These are phyloP conservation scores for Rhynchosporium agropyri DNA, from an alignment of 2,329 filamentous ascomycete species.

Conservation along the genomic window DNA sequence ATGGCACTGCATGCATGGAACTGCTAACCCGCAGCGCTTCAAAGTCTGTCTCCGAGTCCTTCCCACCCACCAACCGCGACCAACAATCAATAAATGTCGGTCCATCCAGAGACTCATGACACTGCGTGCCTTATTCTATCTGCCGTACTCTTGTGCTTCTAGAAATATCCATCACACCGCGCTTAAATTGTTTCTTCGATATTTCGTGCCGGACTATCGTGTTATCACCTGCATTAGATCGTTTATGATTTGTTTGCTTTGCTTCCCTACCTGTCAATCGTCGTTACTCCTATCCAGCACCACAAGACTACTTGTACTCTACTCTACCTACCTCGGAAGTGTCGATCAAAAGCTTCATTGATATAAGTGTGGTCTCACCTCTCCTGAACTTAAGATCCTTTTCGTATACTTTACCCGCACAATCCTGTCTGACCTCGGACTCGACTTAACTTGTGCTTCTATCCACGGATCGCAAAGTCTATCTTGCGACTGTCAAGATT, in stretches of 20 bases:
- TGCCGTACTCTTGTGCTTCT: slow-evolving; percentile 29
- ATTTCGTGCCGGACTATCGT: slow-evolving; percentile 30
- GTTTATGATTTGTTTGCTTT: slow-evolving; percentile 10
- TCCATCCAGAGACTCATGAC: background rate
- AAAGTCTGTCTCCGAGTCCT: background rate
- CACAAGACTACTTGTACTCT: slow-evolving; percentile 16
- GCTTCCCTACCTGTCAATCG: slow-evolving; percentile 23
- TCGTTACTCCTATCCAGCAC: slow-evolving; percentile 12
- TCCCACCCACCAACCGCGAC: slow-evolving; percentile 1
- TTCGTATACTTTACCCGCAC: slow-evolving; percentile 18
- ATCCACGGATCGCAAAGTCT: slow-evolving; percentile 2
- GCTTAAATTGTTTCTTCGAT: slow-evolving; percentile 34
- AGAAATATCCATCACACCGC: slow-evolving; percentile 36
- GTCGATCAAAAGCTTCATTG: slow-evolving; percentile 33
- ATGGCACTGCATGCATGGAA: slow-evolving; percentile 12
- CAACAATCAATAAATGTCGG: slow-evolving; percentile 20
- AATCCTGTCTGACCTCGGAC: slow-evolving; percentile 7
- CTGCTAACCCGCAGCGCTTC: slow-evolving; percentile 23
- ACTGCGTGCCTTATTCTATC: slow-evolving; percentile 8
- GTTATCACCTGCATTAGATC: slow-evolving; percentile 38
- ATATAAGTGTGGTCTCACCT: slow-evolving; percentile 28
- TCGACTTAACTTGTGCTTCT: slow-evolving; percentile 4
- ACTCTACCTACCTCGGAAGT: background rate
- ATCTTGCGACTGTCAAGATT: slow-evolving; percentile 15
- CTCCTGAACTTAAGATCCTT: slow-evolving; percentile 1